Evolutionary conservation across 257 asterid species (phyloP).

Genomic region (Verbena officinalis): DNA sequence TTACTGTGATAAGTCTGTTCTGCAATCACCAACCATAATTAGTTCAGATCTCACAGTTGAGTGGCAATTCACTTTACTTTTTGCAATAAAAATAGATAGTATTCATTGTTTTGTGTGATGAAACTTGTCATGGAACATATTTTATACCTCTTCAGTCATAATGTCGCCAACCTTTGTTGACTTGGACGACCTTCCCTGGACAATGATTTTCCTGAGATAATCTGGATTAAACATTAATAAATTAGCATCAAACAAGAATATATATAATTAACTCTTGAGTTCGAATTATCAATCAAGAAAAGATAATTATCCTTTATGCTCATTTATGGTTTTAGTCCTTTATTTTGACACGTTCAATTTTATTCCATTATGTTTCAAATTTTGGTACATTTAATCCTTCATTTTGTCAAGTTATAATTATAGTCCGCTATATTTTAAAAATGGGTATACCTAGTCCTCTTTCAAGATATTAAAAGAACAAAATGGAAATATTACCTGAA

Average conservation of each 20-base stretch:
- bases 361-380: no score
- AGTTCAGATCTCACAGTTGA: constrained; percentile 13
- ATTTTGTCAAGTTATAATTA: no score
- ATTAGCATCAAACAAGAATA: not conserved
- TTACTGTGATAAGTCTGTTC: constrained; percentile 90
- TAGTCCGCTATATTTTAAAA: no score
- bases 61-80: not conserved
- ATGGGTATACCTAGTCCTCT: no score
- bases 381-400: no score
- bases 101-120: not conserved
- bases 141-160: constrained; percentile 94
- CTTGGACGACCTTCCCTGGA: constrained; percentile 95
- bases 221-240: constrained; percentile 45
- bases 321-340: no score
- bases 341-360: no score
- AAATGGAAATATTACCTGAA: no score
- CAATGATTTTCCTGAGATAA: constrained; percentile 93
- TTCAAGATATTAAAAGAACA: no score
- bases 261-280: not conserved
- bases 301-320: no score
- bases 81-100: not conserved
- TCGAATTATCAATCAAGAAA: not conserved
- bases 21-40: constrained; percentile 38
- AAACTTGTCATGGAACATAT: not conserved
- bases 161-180: constrained; percentile 96